Base-by-base conservation (phyloP, 2,329 filamentous ascomycete genomes). In the Hypoxylon sp. region DNA sequence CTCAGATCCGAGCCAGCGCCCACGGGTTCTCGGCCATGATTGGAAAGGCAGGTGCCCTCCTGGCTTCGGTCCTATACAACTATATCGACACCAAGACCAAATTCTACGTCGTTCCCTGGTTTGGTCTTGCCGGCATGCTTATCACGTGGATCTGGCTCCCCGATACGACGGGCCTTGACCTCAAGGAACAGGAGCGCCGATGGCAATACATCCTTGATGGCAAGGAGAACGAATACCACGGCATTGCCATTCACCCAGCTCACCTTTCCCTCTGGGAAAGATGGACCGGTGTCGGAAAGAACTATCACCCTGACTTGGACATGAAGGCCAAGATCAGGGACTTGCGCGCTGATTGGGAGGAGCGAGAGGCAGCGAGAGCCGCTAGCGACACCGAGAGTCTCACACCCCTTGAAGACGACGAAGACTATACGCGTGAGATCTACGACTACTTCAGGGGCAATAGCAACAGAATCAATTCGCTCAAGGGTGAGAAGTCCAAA, bases 111-210 rank as follows among this genome's bases (percentile, higher is more conserved):
- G 93, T 98, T 1, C 94, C 95, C 19, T 98, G 95, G 95, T 98
- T 78, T 79, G 95, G 95, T 77, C 90, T 98, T 14, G 90, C 85
- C 14, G 95, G 95, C 73, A 93, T 96, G 83, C 73, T 98, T 28
- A 80, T 98, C 65, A 98, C 94, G 46, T 90, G 83, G 72, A 72
- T 97, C 75, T 98, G 93, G 86, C 90, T 98, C 32, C 95, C 95
- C n/a, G 95, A 98, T 79, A 98, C 95, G 75, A 98, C 94, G 9
- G 95, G 95, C 62, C 91, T 98, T 41, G 95, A 98, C 78, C 89
- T 98, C 69, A 97, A 97, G 86, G 95, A 98, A 81, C 94, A 98
- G 82, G 95, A 98, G 82, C 92, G 95, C 71, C 90, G 95, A 76
- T 98, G 95, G 94, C 82, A 86, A 62, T 98, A 91, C 82, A 93